Evolutionary conservation across 2,329 filamentous ascomycete species (phyloP).

Genomic region (Clarireedia paspali): DNA sequence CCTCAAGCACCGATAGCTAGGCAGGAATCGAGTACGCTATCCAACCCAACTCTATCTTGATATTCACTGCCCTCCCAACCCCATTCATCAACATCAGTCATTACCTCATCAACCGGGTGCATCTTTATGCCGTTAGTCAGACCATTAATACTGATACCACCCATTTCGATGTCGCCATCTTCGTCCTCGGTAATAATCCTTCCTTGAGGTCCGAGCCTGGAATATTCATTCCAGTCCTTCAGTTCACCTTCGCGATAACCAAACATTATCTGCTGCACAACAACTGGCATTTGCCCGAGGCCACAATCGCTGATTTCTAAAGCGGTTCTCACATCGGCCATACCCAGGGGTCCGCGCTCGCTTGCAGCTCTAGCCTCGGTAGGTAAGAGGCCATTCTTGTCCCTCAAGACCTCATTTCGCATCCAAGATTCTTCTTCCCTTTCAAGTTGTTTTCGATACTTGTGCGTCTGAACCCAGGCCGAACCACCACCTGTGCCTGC

Average conservation of each 20-base stretch:
- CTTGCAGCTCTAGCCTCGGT: conserved; percentile 71
- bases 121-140: conserved; percentile 17
- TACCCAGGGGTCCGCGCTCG: conserved; percentile 62
- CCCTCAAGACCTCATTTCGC: conserved; percentile 66
- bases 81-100: conserved; percentile 53
- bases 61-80: conserved; percentile 54
- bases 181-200: conserved; percentile 27
- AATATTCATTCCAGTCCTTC: conserved; percentile 57
- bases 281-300: conserved; percentile 68
- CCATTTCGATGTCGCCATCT: conserved; percentile 30
- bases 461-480: conserved; percentile 69
- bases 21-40: conserved; percentile 41
- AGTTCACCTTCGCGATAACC: conserved; percentile 70
- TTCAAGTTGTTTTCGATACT: conserved; percentile 67
- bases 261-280: conserved; percentile 62
- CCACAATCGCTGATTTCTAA: conserved; percentile 69
- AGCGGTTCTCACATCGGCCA: conserved; percentile 71
- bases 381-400: conserved; percentile 71
- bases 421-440: conserved; percentile 67
- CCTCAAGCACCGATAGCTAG: conserved; percentile 25
- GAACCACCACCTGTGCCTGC: conserved; percentile 58
- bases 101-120: conserved; percentile 38
- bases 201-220: conserved; percentile 30
- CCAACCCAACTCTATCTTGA: conserved; percentile 44
- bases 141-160: conserved; percentile 32